Evolutionary conservation across 1,139 yeast genomes (phyloP), one percentile per base, ranked within the genome.

Genomic region (Geotrichum histeridarum): DNA sequence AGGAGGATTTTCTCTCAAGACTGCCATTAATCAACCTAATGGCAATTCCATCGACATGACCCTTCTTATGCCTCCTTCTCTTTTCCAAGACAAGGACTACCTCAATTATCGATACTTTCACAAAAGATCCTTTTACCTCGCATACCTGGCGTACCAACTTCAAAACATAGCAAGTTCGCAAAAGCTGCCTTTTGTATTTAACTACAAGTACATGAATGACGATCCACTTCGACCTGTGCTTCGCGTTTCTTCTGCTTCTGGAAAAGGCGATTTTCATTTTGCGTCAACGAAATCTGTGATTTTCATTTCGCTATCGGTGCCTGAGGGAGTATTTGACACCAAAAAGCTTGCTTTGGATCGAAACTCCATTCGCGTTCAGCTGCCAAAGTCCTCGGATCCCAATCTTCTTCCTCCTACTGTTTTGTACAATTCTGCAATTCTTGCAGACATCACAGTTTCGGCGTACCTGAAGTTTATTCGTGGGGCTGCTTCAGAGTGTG

Each of bases 1-100:
- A 8, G 98, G 99, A 1, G 84, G 96, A 8, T 93, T 88, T 72
- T 94, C 96, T 1, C 75, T 91, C 61, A 88, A 88, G 64, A 83
- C 96, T 0, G 89, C 87, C 1, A 84, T 87, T 36, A 78, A 79
- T 53, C 76, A 76, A 55, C 83, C 84, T 32, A 76, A 78, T 46
- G 85, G 86, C 0, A 75, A 81, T 67, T 75, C 87, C 2, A 79
- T 91, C 15, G 99, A 93, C 67, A 77, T 93, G 50, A 77, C 86
- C 39, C 75, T 91, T 54, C 82, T 88, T 8, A 91, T 93, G 94
- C 96, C 97, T 2, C 70, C 74, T 51, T 72, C 73, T 31, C 67
- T 87, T 50, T 84, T 93, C 66, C 93, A 85, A 65, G 83, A 85
- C 51, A 93, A 94, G 71, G 99, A 93, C 69, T 89, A 84, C 66